phyloP scores from a whole-genome alignment of 495 filamentous ascomycete genomes.

The Penicillium lividum region DNA sequence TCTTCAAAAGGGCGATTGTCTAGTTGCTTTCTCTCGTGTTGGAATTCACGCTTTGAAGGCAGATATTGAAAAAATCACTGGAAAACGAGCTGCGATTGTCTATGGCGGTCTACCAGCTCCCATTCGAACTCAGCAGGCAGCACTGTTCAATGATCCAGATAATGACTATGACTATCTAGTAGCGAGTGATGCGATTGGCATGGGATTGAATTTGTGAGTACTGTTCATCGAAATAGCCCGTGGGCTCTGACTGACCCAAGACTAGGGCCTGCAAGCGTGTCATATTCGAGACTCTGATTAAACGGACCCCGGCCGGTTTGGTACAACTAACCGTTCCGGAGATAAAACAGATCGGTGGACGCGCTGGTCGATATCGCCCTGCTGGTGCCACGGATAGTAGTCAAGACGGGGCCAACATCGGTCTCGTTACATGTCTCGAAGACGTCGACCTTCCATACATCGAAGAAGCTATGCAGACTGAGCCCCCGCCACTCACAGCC shows the following conservation, averaged over 20 bases:
- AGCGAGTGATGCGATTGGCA: slow-evolving; percentile 95
- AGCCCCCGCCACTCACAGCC: slow-evolving; percentile 64
- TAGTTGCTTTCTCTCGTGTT: slow-evolving; percentile 81
- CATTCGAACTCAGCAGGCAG: slow-evolving; percentile 85
- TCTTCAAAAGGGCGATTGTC: slow-evolving; percentile 84
- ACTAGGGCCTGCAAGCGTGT: slow-evolving; percentile 80
- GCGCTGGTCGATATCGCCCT: slow-evolving; percentile 85
- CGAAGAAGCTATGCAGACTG: slow-evolving; percentile 56
- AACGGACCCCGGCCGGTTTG: slow-evolving; percentile 56
- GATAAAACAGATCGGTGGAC: slow-evolving; percentile 91
- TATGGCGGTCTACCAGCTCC: slow-evolving; percentile 93
- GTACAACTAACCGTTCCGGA: slow-evolving; percentile 66
- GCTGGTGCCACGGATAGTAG: slow-evolving; percentile 49
- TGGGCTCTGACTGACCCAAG: slow-evolving; percentile 7
- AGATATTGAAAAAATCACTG: slow-evolving; percentile 73
- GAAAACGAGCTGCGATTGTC: slow-evolving; percentile 81
- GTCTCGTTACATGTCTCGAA: slow-evolving; percentile 81
- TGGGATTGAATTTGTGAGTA: slow-evolving; percentile 87
- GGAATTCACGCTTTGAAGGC: slow-evolving; percentile 78
- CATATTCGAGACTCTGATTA: slow-evolving; percentile 77
- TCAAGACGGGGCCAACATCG: slow-evolving; percentile 48
- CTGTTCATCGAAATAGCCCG: not conserved
- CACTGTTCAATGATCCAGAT: slow-evolving; percentile 88
- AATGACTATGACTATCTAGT: slow-evolving; percentile 94
- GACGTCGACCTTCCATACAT: slow-evolving; percentile 66